Base-by-base conservation (phyloP, 306 rosid genomes). In the Dalbergia cochinchinensis region DNA sequence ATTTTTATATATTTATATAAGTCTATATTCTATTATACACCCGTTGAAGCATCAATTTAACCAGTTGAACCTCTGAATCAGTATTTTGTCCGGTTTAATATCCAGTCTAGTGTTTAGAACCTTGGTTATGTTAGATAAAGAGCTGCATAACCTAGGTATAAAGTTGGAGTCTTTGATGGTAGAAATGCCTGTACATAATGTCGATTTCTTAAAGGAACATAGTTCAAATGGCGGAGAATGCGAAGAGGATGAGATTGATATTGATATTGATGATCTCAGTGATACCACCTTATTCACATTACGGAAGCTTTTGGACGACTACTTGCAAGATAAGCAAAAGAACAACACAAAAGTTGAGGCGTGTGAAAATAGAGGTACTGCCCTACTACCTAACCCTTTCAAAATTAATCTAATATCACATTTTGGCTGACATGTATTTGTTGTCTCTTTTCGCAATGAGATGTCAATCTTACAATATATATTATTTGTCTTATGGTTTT, bases 321-420 rank as follows among this genome's bases (percentile, higher is more conserved):
- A 88, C 85, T 76, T 82, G 85, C 85, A 59, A 76, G 94, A 80
- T 69, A 90, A 90, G 78, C 82, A 72, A 72, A 87, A 83, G 77
- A 86, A 80, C 64, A 80, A 81, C 76, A 81, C 67, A 67, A 84
- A 81, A 81, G 83, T 74, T 62, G 93, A 91, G 77, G 86, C 87
- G 11, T 93, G 97, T 86, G 95, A n/a, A 89, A 77, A 81, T 93
- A 71, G 98, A 88, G 98, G 92, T 91, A 90, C 78, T 14, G 51
- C 61, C 64, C 64, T 75, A 59, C 77, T 57, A 78, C 58, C 73
- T 65, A 48, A 60, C 1, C 19, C 14, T 65, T 37, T 64, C 16
- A 69, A 61, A 85, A 62, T 67, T 67, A 61, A 50, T 58, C 67
- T 19, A 44, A 22, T 62, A 73, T 55, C 26, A 53, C 58, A 48